These are phyloP conservation scores for Phytopythium mirpurense DNA, from an alignment of 352 stramenopile genomes.

Conservation along the genomic window DNA sequence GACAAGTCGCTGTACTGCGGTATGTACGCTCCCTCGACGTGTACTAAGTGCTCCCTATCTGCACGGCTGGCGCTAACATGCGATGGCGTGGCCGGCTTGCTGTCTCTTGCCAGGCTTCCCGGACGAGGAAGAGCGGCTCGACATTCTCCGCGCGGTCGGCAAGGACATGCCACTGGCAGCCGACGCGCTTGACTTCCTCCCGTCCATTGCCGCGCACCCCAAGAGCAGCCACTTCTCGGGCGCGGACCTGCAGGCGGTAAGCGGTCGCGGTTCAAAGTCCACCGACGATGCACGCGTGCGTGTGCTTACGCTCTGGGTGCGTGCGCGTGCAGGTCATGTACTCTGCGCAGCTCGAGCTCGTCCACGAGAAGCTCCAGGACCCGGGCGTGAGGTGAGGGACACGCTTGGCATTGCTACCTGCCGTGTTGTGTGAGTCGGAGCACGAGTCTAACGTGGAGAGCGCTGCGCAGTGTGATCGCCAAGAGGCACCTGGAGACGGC, in stretches of 20 bases:
- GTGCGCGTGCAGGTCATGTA: constrained; percentile 72
- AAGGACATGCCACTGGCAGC: constrained; percentile 74
- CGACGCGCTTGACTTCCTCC: constrained; percentile 66
- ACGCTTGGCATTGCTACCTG: too few species aligned
- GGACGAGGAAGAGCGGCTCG: constrained; percentile 62
- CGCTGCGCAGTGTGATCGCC: constrained; percentile 47
- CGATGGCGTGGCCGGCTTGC: background rate
- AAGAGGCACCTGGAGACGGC: constrained; percentile 53
- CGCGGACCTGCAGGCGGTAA: constrained; percentile 91
- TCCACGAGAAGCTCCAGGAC: constrained; percentile 85
- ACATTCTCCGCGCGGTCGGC: constrained; percentile 73
- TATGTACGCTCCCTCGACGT: too few species aligned
- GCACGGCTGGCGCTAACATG: background rate
- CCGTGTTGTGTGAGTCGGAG: too few species aligned
- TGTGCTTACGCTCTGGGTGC: background rate
- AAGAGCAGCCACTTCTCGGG: constrained; percentile 87
- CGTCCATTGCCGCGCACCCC: constrained; percentile 55
- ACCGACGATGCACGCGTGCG: background rate
- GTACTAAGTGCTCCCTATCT: too few species aligned
- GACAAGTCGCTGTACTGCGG: constrained; percentile 93
- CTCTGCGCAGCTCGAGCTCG: constrained; percentile 91
- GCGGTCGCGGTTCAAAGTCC: constrained; percentile 9
- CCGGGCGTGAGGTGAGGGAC: constrained; percentile 38
- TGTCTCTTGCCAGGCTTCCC: constrained; percentile 66
- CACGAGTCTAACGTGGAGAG: too few species aligned